phyloP scores from a whole-genome alignment of 2,329 filamentous ascomycete species.

The Pyrenophora tritici-repentis region DNA sequence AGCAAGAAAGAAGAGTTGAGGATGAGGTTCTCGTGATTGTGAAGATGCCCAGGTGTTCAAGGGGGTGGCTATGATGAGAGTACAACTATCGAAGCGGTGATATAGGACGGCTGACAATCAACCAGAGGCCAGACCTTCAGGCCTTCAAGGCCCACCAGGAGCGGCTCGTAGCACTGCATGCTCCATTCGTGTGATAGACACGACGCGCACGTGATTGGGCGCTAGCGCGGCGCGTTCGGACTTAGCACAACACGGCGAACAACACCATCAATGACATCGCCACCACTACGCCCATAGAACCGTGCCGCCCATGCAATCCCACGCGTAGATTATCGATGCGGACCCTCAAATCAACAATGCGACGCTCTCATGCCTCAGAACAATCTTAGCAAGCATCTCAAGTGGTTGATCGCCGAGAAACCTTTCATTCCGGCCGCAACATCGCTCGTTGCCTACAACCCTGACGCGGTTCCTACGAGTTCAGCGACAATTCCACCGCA shows the following conservation, averaged over 20 bases:
- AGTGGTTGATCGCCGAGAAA: slow-evolving; percentile 54
- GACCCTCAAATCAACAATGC: slow-evolving; percentile 29
- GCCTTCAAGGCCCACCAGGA: neutral
- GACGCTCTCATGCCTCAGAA: slow-evolving; percentile 53
- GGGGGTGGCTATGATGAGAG: too few species aligned
- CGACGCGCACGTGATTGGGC: slow-evolving; percentile 35
- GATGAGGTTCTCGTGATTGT: neutral
- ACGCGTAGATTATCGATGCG: slow-evolving; percentile 33
- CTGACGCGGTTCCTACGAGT: slow-evolving; percentile 27
- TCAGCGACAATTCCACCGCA: slow-evolving; percentile 28
- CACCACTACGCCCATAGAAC: slow-evolving; percentile 24
- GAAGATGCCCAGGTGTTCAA: neutral
- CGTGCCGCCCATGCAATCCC: slow-evolving; percentile 14
- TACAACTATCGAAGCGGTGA: neutral
- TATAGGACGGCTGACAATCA: slow-evolving; percentile 4
- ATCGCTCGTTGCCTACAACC: slow-evolving; percentile 37
- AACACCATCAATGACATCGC: slow-evolving; percentile 21
- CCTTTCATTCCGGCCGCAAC: slow-evolving; percentile 50
- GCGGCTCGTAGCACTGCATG: slow-evolving; percentile 3
- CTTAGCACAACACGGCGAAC: slow-evolving; percentile 28
- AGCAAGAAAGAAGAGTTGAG: neutral
- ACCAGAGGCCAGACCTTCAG: neutral
- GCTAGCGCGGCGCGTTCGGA: slow-evolving; percentile 29
- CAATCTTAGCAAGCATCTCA: slow-evolving; percentile 55
- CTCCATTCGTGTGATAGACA: neutral